Evolutionary conservation across 2,329 filamentous ascomycete species (phyloP), one percentile per base, ranked within the genome.

Genomic region (Beauveria sp.): DNA sequence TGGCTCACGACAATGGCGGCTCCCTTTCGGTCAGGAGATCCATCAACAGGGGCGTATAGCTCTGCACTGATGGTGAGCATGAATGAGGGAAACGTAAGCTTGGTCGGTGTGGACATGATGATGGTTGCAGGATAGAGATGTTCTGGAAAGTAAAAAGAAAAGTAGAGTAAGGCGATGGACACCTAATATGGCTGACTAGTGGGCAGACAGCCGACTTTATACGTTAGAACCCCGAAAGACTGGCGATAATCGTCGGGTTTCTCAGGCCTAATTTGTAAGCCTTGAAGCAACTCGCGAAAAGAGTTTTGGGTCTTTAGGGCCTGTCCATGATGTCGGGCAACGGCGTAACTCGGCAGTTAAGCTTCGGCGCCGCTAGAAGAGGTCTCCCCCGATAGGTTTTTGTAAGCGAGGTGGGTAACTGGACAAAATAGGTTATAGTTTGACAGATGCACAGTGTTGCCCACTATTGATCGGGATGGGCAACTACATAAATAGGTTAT

Each of bases 1-100:
- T 74, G 71, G 52, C 62, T 57, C 49, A 73, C 62, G 24, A 73
- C 65, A 24, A 74, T 26, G 28, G 56, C 56, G 46, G 56, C 45
- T n/a, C 46, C 28, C 9, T 38, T 26, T 46, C 56, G 42, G 46
- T 40, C 43, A 5, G 64, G 58, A 2, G 64, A 64, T 24, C 45
- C 53, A 9, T 59, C 24, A 18, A 28, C 48, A 6, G 61, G 52
- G 20, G 38, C 45, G 54, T 64, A 65, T 20, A 65, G 64, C 14
- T 65, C 38, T 10, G 22, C 56, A 4, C 52, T 54, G 24, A 65
- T 60, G 12, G 57, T 63, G 18, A 65, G 56, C 6, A 49, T 48
- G 0, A 52, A 53, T 3, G 45, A 57, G 7, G 51, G 48, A 31
- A 62, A 65, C 9, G 42, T 55, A 43, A 64, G 50, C 9, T 52